A percentile compares a stretch with the other conserved stretches of the same genome.
Evolutionary conservation across 345 rosid species (phyloP).

Genomic region (Linum usitatissimum): DNA sequence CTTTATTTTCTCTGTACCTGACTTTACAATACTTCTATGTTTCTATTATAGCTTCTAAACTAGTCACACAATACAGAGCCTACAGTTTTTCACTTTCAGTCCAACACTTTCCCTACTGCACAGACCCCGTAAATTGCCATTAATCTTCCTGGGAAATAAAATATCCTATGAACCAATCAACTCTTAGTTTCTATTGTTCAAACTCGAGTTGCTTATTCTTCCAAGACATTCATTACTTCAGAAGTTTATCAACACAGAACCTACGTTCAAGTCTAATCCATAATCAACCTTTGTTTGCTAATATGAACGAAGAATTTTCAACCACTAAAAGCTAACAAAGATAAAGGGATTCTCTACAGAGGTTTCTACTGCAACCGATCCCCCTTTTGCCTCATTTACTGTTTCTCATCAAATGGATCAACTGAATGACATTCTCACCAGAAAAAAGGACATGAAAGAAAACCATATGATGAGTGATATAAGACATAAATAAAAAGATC

Average conservation of each 20-base stretch:
- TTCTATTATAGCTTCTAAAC: background rate
- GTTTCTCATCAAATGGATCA: too few species aligned
- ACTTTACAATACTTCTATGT: background rate
- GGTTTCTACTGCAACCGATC: too few species aligned
- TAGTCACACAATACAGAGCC: background rate
- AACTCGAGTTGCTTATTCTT: background rate
- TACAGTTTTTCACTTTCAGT: background rate
- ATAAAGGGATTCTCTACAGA: background rate
- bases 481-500: background rate
- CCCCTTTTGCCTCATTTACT: too few species aligned
- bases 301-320: too few species aligned
- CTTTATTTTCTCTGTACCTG: background rate
- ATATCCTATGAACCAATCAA: background rate
- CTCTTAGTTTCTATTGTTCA: background rate
- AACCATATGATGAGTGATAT: background rate
- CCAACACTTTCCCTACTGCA: background rate
- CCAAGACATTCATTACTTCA: background rate
- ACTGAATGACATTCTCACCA: too few species aligned
- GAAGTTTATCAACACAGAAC: background rate
- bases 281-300: background rate
- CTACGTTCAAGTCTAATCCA: background rate
- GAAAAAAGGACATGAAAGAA: background rate
- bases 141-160: background rate
- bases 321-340: too few species aligned
- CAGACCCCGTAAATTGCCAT: background rate